Evolutionary conservation across 352 stramenopile species (phyloP), one percentile per base, ranked within the genome.

Genomic region (Globisporangium okanoganense): DNA sequence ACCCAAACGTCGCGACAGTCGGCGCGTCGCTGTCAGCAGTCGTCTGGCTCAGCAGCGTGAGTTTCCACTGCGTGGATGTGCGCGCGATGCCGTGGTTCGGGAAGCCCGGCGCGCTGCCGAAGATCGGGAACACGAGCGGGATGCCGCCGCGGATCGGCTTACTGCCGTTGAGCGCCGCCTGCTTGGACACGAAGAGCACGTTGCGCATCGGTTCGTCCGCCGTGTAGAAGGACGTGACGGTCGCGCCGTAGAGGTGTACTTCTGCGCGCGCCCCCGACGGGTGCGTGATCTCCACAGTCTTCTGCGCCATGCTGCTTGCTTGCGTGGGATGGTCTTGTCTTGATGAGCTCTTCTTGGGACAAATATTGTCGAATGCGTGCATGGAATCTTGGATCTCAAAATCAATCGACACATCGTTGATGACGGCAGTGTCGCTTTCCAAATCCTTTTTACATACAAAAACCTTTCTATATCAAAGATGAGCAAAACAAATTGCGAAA

Each of bases 81-180:
- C 96, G 88, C 36, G 94, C 87, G 71, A 99, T 98, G 31, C 96
- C 96, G 78, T 99, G 96, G 67, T 97, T 95, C 1, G 90, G 89
- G 64, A 97, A 96, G 8, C 78, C 82, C n/a, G 76, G 60, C 7
- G 81, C 84, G 40, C 72, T 76, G 57, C 95, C 95, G 71, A 99
- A 99, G 53, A 98, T 89, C 35, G 96, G 96, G 77, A 99, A 99
- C 41, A 98, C 95, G 22, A 99, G 70, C 35, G 96, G 96, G 50
- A 99, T 98, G 35, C 95, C 95, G 58, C 96, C 96, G 40, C 96
- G 90, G 65, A 98, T 98, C 35, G 96, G 84, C 68, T 98, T 98
- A 58, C 69, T 88, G 57, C 94, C 89, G 70, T 99, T 87, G 41
- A 97, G 68, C 25, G 87, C 71, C 36, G 95, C 90, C 69, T 96